These are phyloP conservation scores for Colletotrichum sp. DNA, from an alignment of 2,329 filamentous ascomycete species.

Conservation along the genomic window DNA sequence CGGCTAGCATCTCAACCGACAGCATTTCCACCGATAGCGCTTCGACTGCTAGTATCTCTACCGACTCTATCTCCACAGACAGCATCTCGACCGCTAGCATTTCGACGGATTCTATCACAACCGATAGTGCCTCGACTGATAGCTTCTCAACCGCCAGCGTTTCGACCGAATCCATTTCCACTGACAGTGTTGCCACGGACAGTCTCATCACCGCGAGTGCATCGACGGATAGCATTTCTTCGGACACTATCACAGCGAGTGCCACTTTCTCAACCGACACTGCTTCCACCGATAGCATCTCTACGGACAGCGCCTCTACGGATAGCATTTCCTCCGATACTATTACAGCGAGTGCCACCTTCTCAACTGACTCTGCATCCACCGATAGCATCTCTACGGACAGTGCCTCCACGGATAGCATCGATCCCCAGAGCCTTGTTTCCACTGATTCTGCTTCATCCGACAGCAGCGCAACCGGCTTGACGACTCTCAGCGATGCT, in stretches of 20 bases:
- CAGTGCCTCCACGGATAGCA: background rate
- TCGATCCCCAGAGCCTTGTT: background rate
- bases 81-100: background rate
- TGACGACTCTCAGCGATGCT: background rate
- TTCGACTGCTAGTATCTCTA: background rate
- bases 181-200: background rate
- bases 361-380: background rate
- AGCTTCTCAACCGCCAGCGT: background rate
- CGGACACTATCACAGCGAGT: background rate
- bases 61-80: background rate
- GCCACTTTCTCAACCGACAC: background rate
- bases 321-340: background rate
- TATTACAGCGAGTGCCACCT: background rate
- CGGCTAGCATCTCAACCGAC: rapidly evolving
- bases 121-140: background rate
- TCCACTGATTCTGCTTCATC: background rate
- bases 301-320: background rate
- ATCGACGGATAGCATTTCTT: background rate
- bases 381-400: background rate
- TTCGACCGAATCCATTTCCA: background rate
- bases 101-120: background rate
- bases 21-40: background rate
- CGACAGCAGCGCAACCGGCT: background rate
- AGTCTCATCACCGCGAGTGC: background rate
- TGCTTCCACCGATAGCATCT: background rate